Evolutionary conservation across 805 yeast genomes (phyloP), one percentile per base, ranked within the genome.

Genomic region (Candida pseudofarinosa): DNA sequence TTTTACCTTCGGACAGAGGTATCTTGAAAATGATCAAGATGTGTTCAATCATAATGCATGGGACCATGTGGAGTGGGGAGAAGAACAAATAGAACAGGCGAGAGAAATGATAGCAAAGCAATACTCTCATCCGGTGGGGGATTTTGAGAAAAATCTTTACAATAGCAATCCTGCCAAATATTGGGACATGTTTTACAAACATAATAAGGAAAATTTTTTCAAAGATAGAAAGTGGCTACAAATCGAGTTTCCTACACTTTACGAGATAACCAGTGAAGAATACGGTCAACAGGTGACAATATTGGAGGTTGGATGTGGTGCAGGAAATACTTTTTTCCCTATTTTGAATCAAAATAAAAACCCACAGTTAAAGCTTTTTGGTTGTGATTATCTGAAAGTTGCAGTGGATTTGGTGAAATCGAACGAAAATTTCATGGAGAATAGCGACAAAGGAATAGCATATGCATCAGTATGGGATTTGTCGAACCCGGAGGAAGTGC

Each of bases 21-120:
- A 66, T 49, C 69, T 93, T 44, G 76, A 76, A 2, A 78, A 81
- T 37, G 85, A 81, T 13, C 81, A 83, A 3, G 89, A 88, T 20
- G 96, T 93, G 1, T 93, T 95, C 82, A 76, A 78, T 46, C 95
- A 85, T 59, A 93, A 93, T 60, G 99, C 99, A 0, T 85, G 93
- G 88, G 99, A 93, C 61, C 96, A 93, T 60, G 97, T 89, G 28
- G 96, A 88, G 57, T 90, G 97, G 96, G 97, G 95, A 39, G 89
- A 85, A 40, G 96, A 88, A 53, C 97, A 93, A 60, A 62, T 82
- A 12, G 57, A 69, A 16, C 81, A 84, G 49, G 97, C 97, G 2
- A 76, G 84, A 55, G 81, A 75, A 52, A 80, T 83, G 59, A 84
- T 91, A 30, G 63, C 77, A 17, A 77, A 80, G 49, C 99, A 93